Conservation (phyloP, 192 early-diverging fungal genomes). For the Gryganskiella cystojenkinii region DNA sequence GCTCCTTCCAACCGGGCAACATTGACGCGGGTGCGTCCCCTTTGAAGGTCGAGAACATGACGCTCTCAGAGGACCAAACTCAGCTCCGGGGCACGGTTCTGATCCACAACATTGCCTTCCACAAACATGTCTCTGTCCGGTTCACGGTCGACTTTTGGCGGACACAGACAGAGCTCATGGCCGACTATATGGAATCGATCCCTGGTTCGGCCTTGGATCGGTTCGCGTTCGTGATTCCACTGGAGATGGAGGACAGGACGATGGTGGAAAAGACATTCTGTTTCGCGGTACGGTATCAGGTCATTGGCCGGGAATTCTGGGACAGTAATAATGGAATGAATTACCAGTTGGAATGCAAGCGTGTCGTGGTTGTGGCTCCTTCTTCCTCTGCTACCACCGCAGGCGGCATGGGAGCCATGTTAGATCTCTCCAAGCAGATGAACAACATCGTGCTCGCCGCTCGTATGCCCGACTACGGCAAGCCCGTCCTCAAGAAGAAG, state of each 20-base stretch:
- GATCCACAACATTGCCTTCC: conserved; percentile 88
- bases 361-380: conserved; percentile 15
- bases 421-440: conserved; percentile 32
- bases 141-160: conserved; percentile 89
- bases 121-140: conserved; percentile 83
- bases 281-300: conserved; percentile 75
- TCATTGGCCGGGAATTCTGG: conserved; percentile 83
- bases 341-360: conserved; percentile 73
- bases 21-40: conserved; percentile 48
- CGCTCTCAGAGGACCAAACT: conserved; percentile 61
- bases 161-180: conserved; percentile 71
- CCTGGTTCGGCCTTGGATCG: conserved; percentile 73
- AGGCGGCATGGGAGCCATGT: no score
- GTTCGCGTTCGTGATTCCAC: conserved; percentile 72
- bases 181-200: conserved; percentile 70
- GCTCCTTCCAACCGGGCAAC: conserved; percentile 31
- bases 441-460: conserved; percentile 24
- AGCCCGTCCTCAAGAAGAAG: conserved; percentile 29
- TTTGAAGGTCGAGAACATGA: conserved; percentile 69
- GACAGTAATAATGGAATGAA: conserved; percentile 95
- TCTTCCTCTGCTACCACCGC: no score
- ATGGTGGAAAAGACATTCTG: conserved; percentile 62
- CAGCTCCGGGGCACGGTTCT: conserved; percentile 72
- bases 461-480: conserved; percentile 15
- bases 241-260: conserved; percentile 50